Conservation (phyloP, 1,284 basidiomycete species). For the Coniferiporia weirii region DNA sequence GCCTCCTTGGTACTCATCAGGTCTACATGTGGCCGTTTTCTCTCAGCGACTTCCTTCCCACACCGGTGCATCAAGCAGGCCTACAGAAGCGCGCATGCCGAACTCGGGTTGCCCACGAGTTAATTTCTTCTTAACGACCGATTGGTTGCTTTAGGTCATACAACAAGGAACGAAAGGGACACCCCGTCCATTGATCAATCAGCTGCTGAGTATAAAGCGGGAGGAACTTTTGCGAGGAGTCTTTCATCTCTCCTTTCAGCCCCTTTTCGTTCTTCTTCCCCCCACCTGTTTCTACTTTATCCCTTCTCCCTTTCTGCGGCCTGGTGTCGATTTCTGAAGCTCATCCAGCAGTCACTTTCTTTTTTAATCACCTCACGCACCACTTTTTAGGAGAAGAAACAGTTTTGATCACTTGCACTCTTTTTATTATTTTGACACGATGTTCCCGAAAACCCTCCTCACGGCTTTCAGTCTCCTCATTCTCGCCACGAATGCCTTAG, state of each 20-base stretch:
- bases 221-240: background rate
- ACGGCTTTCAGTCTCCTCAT: background rate
- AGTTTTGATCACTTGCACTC: background rate
- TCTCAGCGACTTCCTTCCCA: background rate
- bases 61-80: background rate
- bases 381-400: background rate
- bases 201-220: background rate
- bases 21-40: background rate
- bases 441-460: slow-evolving; percentile 7
- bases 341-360: slow-evolving; percentile 10
- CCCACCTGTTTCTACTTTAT: background rate
- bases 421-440: background rate
- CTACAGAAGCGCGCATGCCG: background rate
- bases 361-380: background rate
- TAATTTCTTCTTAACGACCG: background rate
- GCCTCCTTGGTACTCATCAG: background rate
- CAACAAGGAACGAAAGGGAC: background rate
- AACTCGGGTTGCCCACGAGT: background rate
- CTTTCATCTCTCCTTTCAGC: background rate
- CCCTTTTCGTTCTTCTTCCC: background rate
- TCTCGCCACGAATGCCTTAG: background rate
- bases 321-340: slow-evolving; percentile 9
- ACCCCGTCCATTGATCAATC: background rate
- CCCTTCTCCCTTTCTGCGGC: background rate
- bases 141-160: background rate